phyloP scores from a whole-genome alignment of 306 rosid genomes.

The Castanea sativa region DNA sequence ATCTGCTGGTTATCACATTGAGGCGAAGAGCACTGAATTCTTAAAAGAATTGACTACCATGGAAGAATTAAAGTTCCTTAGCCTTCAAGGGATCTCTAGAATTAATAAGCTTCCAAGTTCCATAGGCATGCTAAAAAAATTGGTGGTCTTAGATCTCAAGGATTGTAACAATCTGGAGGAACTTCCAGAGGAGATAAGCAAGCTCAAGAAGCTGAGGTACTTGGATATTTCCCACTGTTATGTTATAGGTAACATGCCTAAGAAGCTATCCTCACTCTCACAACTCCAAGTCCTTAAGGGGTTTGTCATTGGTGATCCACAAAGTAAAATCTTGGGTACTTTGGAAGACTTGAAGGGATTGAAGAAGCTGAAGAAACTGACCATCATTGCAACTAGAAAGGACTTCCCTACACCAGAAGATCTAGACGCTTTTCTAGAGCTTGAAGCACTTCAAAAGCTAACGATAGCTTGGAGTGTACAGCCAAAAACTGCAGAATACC shows the following conservation, averaged over 20 bases:
- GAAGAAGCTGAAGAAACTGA: conserved; percentile 6
- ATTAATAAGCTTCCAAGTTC: conserved; percentile 11
- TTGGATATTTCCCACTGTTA: conserved; percentile 38
- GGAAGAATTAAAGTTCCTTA: conserved; percentile 19
- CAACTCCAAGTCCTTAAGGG: conserved; percentile 27
- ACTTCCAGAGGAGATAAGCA: conserved; percentile 3
- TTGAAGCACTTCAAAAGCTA: neutral
- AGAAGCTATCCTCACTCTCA: neutral
- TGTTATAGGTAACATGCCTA: conserved; percentile 23
- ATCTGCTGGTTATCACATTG: conserved; percentile 18
- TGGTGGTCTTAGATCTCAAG: conserved; percentile 33
- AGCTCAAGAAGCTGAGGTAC: conserved; percentile 13
- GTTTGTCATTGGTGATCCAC: neutral
- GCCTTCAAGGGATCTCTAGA: conserved; percentile 34
- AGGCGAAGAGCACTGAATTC: neutral
- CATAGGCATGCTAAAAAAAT: neutral
- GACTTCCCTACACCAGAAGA: neutral
- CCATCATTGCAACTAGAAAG: neutral
- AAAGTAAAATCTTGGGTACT: neutral
- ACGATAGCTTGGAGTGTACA: conserved; percentile 16
- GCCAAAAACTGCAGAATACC: neutral
- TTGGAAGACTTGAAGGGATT: neutral
- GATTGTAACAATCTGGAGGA: conserved; percentile 32
- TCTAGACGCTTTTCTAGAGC: neutral
- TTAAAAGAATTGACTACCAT: conserved; percentile 9